These are phyloP conservation scores for Epichloe bromicola DNA, from an alignment of 2,329 filamentous ascomycete genomes.

Conservation along the genomic window DNA sequence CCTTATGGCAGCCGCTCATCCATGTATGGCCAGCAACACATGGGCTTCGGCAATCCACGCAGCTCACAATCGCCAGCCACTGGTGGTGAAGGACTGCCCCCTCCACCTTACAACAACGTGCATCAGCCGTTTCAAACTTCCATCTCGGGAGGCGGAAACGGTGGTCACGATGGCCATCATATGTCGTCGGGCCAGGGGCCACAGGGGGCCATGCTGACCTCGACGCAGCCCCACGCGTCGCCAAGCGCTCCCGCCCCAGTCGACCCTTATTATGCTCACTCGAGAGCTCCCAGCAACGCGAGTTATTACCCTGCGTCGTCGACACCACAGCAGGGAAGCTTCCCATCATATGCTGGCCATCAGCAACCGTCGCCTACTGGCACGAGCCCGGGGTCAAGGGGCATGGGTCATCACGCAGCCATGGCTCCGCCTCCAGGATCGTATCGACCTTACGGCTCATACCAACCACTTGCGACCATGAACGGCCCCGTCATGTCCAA, in stretches of 20 bases:
- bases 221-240: slow-evolving; percentile 33
- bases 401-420: slow-evolving; percentile 21
- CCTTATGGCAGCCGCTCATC: slow-evolving; percentile 16
- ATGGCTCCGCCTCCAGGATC: slow-evolving; percentile 35
- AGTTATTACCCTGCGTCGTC: slow-evolving; percentile 46
- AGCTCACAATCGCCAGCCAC: slow-evolving; percentile 35
- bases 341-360: slow-evolving; percentile 27
- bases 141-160: slow-evolving; percentile 34
- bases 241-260: slow-evolving; percentile 42
- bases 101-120: slow-evolving; percentile 55
- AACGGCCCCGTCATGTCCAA: slow-evolving; percentile 63
- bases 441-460: slow-evolving; percentile 32
- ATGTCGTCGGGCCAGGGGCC: slow-evolving; percentile 18
- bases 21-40: slow-evolving; percentile 36
- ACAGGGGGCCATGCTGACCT: slow-evolving; percentile 15
- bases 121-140: slow-evolving; percentile 51
- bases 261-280: slow-evolving; percentile 43
- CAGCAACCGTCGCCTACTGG: slow-evolving; percentile 35
- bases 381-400: slow-evolving; percentile 23
- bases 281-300: slow-evolving; percentile 42
- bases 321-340: slow-evolving; percentile 33
- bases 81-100: slow-evolving; percentile 48
- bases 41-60: slow-evolving; percentile 23
- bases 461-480: slow-evolving; percentile 46
- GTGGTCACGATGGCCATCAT: slow-evolving; percentile 20